Percentiles rank a stretch among this genome's conserved stretches.
Evolutionary conservation across 805 yeast genomes (phyloP).

Genomic region (Allodekkera sacchari): DNA sequence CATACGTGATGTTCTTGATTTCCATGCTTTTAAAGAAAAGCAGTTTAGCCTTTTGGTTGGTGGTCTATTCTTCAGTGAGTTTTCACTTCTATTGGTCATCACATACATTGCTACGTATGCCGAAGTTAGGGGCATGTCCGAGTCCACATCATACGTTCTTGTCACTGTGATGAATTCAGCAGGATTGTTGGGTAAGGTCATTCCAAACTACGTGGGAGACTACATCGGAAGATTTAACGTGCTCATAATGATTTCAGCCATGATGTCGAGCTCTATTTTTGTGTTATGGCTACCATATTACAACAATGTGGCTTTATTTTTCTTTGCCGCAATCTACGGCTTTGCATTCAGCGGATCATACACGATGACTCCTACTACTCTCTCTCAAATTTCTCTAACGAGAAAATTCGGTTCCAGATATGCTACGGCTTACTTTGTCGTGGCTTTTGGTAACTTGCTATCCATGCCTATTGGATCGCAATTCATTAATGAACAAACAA

Average conservation of each 20-base stretch:
- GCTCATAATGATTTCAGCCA: constrained; percentile 35
- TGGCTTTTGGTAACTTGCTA: constrained; percentile 39
- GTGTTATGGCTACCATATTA: constrained; percentile 55
- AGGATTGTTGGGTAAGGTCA: constrained; percentile 30
- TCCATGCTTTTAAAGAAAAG: constrained; percentile 29
- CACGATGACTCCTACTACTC: constrained; percentile 54
- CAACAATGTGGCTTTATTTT: constrained; percentile 33
- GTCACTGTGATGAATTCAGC: constrained; percentile 40
- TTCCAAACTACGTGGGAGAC: constrained; percentile 25
- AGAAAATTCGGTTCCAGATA: constrained; percentile 58
- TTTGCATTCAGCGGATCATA: constrained; percentile 50
- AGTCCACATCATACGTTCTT: constrained; percentile 35
- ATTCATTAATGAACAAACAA: constrained; percentile 26
- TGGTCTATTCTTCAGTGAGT: constrained; percentile 38
- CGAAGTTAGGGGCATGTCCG: constrained; percentile 35
- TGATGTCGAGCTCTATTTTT: constrained; percentile 39
- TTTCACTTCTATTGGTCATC: constrained; percentile 37
- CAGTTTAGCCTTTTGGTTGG: constrained; percentile 32
- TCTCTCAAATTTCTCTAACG: constrained; percentile 49
- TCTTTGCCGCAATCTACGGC: constrained; percentile 42
- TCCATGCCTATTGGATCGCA: constrained; percentile 43
- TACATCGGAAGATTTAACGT: constrained; percentile 46
- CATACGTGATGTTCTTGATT: constrained; percentile 28
- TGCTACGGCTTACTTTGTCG: constrained; percentile 59
- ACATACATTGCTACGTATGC: constrained; percentile 50